Evolutionary conservation across 495 filamentous ascomycete genomes (phyloP).

Genomic region (Trichocladium uniseriatum): DNA sequence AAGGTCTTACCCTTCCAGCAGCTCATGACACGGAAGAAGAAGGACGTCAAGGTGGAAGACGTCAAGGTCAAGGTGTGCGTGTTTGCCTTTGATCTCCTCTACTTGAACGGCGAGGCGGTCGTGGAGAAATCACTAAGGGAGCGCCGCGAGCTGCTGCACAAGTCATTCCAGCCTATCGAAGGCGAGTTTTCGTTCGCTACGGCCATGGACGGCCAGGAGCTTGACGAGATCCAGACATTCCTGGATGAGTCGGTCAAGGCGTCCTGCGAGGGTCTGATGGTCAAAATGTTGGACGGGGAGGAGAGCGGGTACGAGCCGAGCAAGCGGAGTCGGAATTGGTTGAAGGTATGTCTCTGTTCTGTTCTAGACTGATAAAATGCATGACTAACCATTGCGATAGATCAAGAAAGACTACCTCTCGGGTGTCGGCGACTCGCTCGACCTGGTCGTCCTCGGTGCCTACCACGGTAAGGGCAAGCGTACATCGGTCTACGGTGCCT

Average conservation of each 20-base stretch:
- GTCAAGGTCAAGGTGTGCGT: constrained; percentile 96
- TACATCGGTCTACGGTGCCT: constrained; percentile 88
- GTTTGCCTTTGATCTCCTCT: constrained; percentile 92
- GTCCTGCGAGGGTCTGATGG: constrained; percentile 95
- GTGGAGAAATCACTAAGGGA: constrained; percentile 83
- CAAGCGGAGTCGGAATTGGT: constrained; percentile 93
- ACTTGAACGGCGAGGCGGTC: constrained; percentile 83
- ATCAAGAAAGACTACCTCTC: constrained; percentile 96
- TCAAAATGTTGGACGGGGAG: constrained; percentile 92
- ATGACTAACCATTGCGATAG: constrained; percentile 28
- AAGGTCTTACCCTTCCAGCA: constrained; percentile 95
- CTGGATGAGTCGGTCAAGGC: constrained; percentile 91
- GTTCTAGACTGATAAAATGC: not conserved
- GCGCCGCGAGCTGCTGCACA: constrained; percentile 64
- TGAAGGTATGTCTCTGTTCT: constrained; percentile 55
- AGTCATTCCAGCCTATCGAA: constrained; percentile 65
- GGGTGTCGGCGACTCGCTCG: constrained; percentile 88
- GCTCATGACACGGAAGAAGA: constrained; percentile 93
- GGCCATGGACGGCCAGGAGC: constrained; percentile 72
- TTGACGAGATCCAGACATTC: constrained; percentile 86
- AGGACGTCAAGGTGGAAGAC: constrained; percentile 95
- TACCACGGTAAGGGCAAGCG: constrained; percentile 94
- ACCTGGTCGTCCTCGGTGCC: constrained; percentile 90
- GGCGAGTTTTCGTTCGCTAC: constrained; percentile 91
- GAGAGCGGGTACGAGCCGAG: constrained; percentile 92